Percentiles rank a stretch among this genome's conserved stretches.
These are phyloP conservation scores for Pseudogymnoascus sp. DNA, from an alignment of 2,329 filamentous ascomycete genomes.

Conservation along the genomic window DNA sequence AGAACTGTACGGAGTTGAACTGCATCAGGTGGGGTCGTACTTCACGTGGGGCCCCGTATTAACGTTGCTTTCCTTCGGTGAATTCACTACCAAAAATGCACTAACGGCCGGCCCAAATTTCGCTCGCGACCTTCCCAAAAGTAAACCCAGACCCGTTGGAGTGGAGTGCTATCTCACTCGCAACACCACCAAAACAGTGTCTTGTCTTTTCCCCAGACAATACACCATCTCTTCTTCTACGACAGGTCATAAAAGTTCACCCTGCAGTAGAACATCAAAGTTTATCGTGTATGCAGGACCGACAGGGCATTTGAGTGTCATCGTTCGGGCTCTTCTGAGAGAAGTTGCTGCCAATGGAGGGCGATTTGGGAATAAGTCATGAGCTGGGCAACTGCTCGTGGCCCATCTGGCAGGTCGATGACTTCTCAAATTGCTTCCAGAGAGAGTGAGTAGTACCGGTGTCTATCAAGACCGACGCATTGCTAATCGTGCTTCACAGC, in stretches of 20 bases:
- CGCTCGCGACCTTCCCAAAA: constrained; percentile 6
- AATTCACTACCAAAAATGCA: constrained; percentile 7
- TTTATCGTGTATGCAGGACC: constrained; percentile 5
- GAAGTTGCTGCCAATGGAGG: background rate
- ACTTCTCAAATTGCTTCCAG: constrained; percentile 55
- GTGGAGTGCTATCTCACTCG: background rate
- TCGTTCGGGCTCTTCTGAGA: background rate
- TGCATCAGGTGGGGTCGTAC: background rate
- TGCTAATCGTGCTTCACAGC: constrained; percentile 36
- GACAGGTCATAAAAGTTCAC: background rate
- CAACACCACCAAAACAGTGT: constrained; percentile 2
- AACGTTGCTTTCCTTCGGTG: background rate
- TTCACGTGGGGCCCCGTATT: constrained; percentile 1
- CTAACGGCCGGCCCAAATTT: constrained; percentile 5
- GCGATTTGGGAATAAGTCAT: background rate
- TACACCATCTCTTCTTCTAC: background rate
- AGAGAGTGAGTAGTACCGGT: constrained; percentile 48
- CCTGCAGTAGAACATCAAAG: background rate
- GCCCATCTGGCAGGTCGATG: constrained; percentile 50
- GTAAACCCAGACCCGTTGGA: background rate
- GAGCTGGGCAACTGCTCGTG: constrained; percentile 23
- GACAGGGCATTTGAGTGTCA: background rate
- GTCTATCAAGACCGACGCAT: background rate
- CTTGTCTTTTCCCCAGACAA: background rate
- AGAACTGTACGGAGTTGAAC: background rate